phyloP scores from a whole-genome alignment of 164 flowering plant species.

The Vitis amurensis region DNA sequence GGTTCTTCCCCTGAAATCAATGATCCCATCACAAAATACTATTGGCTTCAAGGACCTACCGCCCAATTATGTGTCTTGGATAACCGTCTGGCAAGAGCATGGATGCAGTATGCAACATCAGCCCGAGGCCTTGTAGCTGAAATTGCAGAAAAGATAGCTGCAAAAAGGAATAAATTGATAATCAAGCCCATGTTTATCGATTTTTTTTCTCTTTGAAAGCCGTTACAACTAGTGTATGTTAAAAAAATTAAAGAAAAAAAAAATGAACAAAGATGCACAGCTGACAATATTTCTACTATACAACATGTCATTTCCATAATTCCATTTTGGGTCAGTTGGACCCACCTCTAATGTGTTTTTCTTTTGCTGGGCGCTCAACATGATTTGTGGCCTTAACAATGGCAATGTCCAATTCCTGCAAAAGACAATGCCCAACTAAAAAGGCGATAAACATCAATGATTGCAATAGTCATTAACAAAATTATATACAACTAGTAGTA shows the following conservation, averaged over 20 bases:
- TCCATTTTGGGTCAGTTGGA: not conserved
- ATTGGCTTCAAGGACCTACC: constrained; percentile 34
- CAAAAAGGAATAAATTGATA: constrained; percentile 10
- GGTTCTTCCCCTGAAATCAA: not conserved
- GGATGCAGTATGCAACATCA: constrained; percentile 96
- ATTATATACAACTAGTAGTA: constrained; percentile 16
- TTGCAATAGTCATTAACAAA: not conserved
- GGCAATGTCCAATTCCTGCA: constrained; percentile 82
- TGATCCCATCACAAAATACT: not conserved
- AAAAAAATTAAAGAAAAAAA: no score
- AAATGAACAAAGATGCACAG: no score
- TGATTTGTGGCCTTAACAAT: constrained; percentile 84
- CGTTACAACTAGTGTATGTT: no score
- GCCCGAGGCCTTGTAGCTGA: constrained; percentile 94
- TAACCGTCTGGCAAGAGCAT: constrained; percentile 85
- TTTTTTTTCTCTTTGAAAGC: no score
- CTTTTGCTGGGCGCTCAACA: constrained; percentile 83
- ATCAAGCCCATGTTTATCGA: not conserved
- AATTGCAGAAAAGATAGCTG: constrained; percentile 81
- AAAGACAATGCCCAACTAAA: constrained; percentile 1
- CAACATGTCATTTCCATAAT: no score
- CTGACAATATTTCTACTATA: no score
- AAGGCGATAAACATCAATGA: constrained; percentile 1
- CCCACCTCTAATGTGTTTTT: constrained; percentile 72
- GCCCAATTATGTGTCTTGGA: constrained; percentile 96